phyloP scores from a whole-genome alignment of 495 filamentous ascomycete species.

The Trichoderma reesei region DNA sequence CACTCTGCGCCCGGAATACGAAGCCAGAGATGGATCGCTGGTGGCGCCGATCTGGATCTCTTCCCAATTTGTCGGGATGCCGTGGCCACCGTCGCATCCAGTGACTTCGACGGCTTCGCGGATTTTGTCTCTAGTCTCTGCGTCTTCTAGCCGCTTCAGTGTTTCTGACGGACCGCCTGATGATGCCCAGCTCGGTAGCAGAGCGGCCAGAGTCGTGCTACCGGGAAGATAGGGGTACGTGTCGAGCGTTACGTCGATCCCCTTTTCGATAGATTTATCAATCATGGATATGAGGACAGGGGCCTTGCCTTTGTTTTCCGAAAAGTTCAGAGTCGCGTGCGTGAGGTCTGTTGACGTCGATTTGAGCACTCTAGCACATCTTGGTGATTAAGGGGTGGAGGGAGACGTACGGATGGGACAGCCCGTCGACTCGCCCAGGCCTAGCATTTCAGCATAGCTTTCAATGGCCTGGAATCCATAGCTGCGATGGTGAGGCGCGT shows the following conservation, averaged over 20 bases:
- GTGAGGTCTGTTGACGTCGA: not conserved
- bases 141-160: conserved; percentile 9
- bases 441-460: conserved; percentile 11
- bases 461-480: conserved; percentile 10
- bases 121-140: conserved; percentile 5
- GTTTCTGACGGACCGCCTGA: conserved; percentile 7
- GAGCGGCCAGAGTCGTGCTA: conserved; percentile 9
- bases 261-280: not conserved
- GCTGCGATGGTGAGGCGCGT: conserved; percentile 11
- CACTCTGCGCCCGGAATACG: conserved; percentile 4
- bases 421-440: conserved; percentile 6
- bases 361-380: not conserved
- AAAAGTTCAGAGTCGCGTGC: conserved; percentile 10
- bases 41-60: conserved; percentile 11
- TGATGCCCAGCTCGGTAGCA: conserved; percentile 7
- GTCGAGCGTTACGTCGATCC: conserved; percentile 9
- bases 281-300: conserved; percentile 11
- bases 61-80: conserved; percentile 9
- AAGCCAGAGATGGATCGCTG: conserved; percentile 1
- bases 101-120: conserved; percentile 8
- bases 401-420: conserved; percentile 11
- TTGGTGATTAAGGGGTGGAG: not conserved
- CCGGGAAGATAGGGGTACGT: conserved; percentile 11
- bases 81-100: conserved; percentile 8
- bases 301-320: conserved; percentile 10